Evolutionary conservation across 345 rosid genomes (phyloP).

Genomic region (Kernera saxatilis): DNA sequence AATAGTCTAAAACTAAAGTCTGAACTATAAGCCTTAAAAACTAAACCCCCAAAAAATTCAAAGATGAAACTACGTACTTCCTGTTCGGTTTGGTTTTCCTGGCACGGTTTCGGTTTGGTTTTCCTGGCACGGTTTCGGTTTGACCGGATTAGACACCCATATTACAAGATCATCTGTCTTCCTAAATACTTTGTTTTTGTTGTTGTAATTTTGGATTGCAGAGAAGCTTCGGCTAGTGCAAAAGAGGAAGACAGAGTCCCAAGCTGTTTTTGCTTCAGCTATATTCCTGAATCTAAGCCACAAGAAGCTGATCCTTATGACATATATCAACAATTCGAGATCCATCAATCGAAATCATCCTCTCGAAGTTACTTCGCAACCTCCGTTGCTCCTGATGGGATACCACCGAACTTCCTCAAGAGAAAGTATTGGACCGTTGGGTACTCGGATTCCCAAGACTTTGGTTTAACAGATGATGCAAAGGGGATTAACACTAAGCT

Average conservation of each 20-base stretch:
- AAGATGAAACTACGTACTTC: too few species aligned
- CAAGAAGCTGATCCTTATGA: conserved; percentile 33
- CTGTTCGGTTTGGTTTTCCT: too few species aligned
- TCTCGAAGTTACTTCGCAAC: conserved; percentile 27
- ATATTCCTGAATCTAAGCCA: conserved; percentile 33
- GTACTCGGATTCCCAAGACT: conserved; percentile 21
- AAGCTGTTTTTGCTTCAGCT: conserved; percentile 32
- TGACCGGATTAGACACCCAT: too few species aligned
- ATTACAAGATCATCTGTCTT: too few species aligned
- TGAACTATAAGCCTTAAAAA: too few species aligned
- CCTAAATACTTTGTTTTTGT: too few species aligned
- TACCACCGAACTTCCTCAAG: conserved; percentile 44
- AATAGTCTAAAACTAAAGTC: too few species aligned
- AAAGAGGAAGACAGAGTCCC: conserved; percentile 34
- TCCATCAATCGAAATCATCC: conserved; percentile 5
- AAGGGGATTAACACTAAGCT: conserved; percentile 38
- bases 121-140: too few species aligned
- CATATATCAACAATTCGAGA: conserved; percentile 39
- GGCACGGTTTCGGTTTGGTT: too few species aligned
- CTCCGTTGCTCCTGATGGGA: conserved; percentile 38
- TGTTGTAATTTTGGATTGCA: conserved; percentile 15
- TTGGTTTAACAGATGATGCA: conserved; percentile 44
- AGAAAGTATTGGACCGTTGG: conserved; percentile 43
- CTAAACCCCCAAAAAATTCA: too few species aligned
- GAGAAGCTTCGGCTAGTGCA: conserved; percentile 39